phyloP scores from a whole-genome alignment of 1,284 basidiomycete species.

The Ceratobasidium theobromae region DNA sequence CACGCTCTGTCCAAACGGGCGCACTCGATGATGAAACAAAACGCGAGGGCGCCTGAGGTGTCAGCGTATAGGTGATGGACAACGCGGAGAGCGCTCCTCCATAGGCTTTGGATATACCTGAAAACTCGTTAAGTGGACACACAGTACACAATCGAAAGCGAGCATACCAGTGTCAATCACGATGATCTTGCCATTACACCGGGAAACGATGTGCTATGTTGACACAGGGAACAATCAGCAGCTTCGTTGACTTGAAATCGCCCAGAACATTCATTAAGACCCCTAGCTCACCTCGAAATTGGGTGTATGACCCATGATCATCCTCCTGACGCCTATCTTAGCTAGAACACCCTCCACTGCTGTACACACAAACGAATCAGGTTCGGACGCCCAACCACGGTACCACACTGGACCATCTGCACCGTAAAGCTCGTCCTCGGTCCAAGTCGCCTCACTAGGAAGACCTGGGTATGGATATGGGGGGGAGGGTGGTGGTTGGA shows the following conservation, averaged over 20 bases:
- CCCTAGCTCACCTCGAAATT: constrained; percentile 70
- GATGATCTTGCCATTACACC: constrained; percentile 84
- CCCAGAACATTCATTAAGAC: constrained; percentile 3
- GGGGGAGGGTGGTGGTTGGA: constrained; percentile 74
- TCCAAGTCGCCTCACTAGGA: constrained; percentile 61
- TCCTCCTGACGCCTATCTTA: constrained; percentile 74
- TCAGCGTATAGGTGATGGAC: constrained; percentile 79
- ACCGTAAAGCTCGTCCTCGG: constrained; percentile 72
- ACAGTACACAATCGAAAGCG: neutral
- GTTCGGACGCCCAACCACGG: constrained; percentile 79
- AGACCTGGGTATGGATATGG: constrained; percentile 77
- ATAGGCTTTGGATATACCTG: constrained; percentile 90
- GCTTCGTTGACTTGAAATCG: neutral
- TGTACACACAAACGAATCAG: constrained; percentile 66
- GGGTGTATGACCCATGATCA: constrained; percentile 96
- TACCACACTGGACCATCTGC: constrained; percentile 86
- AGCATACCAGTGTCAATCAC: constrained; percentile 80
- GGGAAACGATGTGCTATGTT: constrained; percentile 66
- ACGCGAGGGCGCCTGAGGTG: constrained; percentile 38
- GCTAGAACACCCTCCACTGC: constrained; percentile 68
- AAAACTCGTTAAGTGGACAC: neutral
- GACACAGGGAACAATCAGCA: neutral
- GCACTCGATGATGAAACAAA: constrained; percentile 41
- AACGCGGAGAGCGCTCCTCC: constrained; percentile 87
- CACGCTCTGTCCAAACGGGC: constrained; percentile 66